Conservation (phyloP, 495 filamentous ascomycete species). For the Cercophora samala region DNA sequence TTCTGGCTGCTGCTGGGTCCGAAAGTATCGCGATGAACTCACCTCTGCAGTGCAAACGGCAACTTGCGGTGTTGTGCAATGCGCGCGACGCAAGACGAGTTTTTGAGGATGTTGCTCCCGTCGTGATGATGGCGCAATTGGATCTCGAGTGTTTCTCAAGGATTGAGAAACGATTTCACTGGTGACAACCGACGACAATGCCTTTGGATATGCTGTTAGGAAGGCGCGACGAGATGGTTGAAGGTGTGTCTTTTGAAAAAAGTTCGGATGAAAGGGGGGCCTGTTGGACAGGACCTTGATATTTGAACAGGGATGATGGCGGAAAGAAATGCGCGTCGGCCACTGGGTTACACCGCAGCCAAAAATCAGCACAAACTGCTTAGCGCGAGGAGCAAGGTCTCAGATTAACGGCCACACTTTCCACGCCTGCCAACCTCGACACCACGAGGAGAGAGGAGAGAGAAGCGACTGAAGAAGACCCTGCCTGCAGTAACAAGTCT, state of each 20-base stretch:
- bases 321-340: constrained; percentile 10
- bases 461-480: not conserved
- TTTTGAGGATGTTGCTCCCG: not conserved
- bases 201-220: constrained; percentile 2
- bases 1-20: not conserved
- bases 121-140: not conserved
- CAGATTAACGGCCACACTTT: constrained; percentile 16
- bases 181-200: not conserved
- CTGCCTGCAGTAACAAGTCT: not conserved
- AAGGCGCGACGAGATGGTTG: not conserved
- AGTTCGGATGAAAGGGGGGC: constrained; percentile 17
- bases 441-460: not conserved
- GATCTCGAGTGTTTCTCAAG: not conserved
- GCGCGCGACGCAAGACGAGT: not conserved
- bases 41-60: not conserved
- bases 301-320: constrained; percentile 20
- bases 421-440: constrained; percentile 5
- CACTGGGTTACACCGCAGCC: constrained; percentile 25
- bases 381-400: constrained; percentile 13
- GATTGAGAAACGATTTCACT: too few relatives aligned
- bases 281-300: constrained; percentile 9
- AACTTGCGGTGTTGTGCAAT: not conserved
- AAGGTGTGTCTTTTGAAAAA: not conserved
- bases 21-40: not conserved
- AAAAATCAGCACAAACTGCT: constrained; percentile 19